Percentiles rank a stretch among this genome's conserved stretches.
Evolutionary conservation across 441 rosid genomes (phyloP).

Genomic region (Eutrema salsugineum): DNA sequence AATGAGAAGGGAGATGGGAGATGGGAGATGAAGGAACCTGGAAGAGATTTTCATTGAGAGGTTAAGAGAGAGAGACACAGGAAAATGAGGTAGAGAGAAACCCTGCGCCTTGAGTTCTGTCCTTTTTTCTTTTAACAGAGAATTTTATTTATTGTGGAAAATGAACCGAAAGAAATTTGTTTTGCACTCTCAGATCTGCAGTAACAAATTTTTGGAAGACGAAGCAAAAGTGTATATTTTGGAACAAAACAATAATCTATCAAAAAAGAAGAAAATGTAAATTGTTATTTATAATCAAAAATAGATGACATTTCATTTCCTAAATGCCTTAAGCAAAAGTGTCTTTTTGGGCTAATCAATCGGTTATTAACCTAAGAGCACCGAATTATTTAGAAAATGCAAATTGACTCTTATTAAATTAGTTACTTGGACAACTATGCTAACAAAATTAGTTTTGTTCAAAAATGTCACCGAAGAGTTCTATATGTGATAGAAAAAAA

Average conservation of each 20-base stretch:
- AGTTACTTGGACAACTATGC: background rate
- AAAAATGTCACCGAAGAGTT: too few species aligned
- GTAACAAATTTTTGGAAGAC: background rate
- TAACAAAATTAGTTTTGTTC: background rate
- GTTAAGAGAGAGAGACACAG: constrained; percentile 30
- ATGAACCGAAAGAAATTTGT: background rate
- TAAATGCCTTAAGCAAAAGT: background rate
- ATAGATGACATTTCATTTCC: background rate
- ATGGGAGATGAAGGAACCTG: constrained; percentile 33
- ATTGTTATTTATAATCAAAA: too few species aligned
- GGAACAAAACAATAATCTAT: too few species aligned
- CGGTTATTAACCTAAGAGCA: background rate
- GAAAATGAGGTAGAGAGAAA: constrained; percentile 23
- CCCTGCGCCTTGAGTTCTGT: constrained; percentile 23
- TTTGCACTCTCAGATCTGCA: background rate
- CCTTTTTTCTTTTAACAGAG: background rate
- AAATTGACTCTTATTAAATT: background rate
- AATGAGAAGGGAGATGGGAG: background rate
- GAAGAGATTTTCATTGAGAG: constrained; percentile 30
- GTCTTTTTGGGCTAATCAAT: background rate
- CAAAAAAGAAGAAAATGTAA: too few species aligned
- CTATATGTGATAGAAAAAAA: too few species aligned
- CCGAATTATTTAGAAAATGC: background rate
- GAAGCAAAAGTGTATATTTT: too few species aligned
- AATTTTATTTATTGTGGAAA: background rate